A percentile compares a stretch with the other conserved stretches of the same genome.
Evolutionary conservation across 2,329 filamentous ascomycete species (phyloP).

Genomic region (Capronia coronata): DNA sequence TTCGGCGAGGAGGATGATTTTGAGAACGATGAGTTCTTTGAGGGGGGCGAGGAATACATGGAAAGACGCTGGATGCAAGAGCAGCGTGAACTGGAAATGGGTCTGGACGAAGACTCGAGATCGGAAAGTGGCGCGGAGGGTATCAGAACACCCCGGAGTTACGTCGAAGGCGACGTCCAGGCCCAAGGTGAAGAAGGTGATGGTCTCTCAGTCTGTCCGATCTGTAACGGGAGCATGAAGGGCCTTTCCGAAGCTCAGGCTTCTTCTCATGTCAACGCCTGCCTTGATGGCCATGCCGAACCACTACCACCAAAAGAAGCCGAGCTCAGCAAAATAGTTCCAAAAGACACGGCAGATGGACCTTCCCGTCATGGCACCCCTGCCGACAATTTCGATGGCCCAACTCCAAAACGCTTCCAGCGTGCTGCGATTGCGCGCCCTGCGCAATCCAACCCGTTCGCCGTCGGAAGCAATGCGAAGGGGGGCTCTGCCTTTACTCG

Average conservation of each 20-base stretch:
- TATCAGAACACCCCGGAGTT: slow-evolving; percentile 19
- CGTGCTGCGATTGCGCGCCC: slow-evolving; percentile 66
- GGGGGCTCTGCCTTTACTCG: slow-evolving; percentile 74
- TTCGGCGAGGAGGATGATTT: slow-evolving; percentile 52
- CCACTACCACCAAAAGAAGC: slow-evolving; percentile 47
- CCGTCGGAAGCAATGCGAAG: slow-evolving; percentile 40
- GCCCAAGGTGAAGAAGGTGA: slow-evolving; percentile 12
- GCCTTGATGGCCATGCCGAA: slow-evolving; percentile 73
- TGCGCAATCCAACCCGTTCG: slow-evolving; percentile 73
- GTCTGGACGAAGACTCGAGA: slow-evolving; percentile 50
- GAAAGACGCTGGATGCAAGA: slow-evolving; percentile 68
- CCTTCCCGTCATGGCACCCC: neutral
- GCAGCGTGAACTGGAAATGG: slow-evolving; percentile 49
- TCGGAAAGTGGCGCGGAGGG: slow-evolving; percentile 33
- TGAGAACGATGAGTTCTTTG: slow-evolving; percentile 55
- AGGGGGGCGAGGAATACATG: slow-evolving; percentile 59
- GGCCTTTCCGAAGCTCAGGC: slow-evolving; percentile 56
- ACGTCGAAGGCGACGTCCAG: slow-evolving; percentile 23
- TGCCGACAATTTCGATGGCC: slow-evolving; percentile 34
- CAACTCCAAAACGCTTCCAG: slow-evolving; percentile 53
- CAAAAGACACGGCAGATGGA: neutral
- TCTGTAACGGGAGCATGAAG: slow-evolving; percentile 62
- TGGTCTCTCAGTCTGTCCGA: slow-evolving; percentile 56
- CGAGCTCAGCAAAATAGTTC: slow-evolving; percentile 12
- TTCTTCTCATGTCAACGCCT: slow-evolving; percentile 83